Evolutionary conservation across 2,329 filamentous ascomycete genomes (phyloP).

Genomic region (Penicillium sp.): DNA sequence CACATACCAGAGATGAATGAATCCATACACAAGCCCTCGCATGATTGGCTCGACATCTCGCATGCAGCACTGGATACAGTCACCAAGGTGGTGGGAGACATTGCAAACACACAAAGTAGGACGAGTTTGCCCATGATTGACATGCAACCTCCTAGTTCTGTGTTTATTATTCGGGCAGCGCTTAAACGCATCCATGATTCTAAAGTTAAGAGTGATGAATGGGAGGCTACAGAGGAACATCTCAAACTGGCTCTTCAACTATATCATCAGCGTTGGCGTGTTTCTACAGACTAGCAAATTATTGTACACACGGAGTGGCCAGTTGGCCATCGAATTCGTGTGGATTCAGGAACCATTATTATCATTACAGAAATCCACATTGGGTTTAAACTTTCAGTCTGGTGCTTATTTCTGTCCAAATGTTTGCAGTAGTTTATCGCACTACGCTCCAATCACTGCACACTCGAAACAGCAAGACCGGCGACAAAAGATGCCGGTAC

Average conservation of each 20-base stretch:
- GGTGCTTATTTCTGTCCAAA: too few relatives aligned
- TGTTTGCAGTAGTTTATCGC: too few relatives aligned
- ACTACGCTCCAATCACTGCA: too few relatives aligned
- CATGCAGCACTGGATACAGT: slow-evolving; percentile 20
- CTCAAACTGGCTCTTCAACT: neutral
- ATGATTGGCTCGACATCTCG: slow-evolving; percentile 15
- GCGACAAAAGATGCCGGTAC: too few relatives aligned
- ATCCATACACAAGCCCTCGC: slow-evolving; percentile 2
- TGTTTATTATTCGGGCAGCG: neutral
- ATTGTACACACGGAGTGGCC: neutral
- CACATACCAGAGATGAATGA: slow-evolving; percentile 6
- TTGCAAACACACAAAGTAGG: slow-evolving; percentile 7
- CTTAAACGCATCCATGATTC: neutral
- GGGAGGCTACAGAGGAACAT: neutral
- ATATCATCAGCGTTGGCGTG: slow-evolving; percentile 2
- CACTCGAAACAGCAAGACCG: too few relatives aligned
- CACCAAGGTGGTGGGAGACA: slow-evolving; percentile 21
- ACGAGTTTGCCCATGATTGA: neutral
- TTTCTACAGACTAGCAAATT: neutral
- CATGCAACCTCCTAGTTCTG: slow-evolving; percentile 1
- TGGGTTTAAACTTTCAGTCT: too few relatives aligned
- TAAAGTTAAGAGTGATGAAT: neutral
- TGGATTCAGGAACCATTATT: too few relatives aligned
- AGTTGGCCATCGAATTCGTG: too few relatives aligned
- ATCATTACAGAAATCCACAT: too few relatives aligned